Conservation (phyloP, 768 basidiomycete species). For the Neoboletus subvelutipes region DNA sequence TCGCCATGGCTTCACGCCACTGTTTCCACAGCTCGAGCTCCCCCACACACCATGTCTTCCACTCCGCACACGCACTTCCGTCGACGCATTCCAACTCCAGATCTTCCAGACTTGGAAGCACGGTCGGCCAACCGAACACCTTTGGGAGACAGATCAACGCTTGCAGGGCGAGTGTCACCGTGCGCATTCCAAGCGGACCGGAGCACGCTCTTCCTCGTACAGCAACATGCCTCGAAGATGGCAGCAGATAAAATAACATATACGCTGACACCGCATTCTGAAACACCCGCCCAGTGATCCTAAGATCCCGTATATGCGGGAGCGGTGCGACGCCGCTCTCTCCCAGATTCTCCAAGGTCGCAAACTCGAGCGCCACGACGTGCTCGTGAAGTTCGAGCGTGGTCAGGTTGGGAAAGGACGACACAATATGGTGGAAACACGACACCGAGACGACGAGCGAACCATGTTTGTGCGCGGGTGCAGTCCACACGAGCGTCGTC, state of each 20-base stretch:
- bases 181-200: slow-evolving; percentile 9
- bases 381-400: slow-evolving; percentile 20
- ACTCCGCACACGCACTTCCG: background rate
- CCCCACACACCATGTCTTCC: slow-evolving; percentile 7
- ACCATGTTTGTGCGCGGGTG: slow-evolving; percentile 4
- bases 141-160: slow-evolving; percentile 11
- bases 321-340: slow-evolving; percentile 6
- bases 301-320: slow-evolving; percentile 10
- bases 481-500: slow-evolving; percentile 26
- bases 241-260: slow-evolving; percentile 16
- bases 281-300: slow-evolving; percentile 13
- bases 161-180: slow-evolving; percentile 13
- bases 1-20: background rate
- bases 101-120: slow-evolving; percentile 13
- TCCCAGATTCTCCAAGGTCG: slow-evolving; percentile 1
- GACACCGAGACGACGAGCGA: slow-evolving; percentile 16
- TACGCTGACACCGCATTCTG: slow-evolving; percentile 13
- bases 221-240: slow-evolving; percentile 4
- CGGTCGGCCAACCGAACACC: slow-evolving; percentile 5
- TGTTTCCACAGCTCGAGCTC: slow-evolving; percentile 17
- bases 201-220: slow-evolving; percentile 16
- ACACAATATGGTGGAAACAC: slow-evolving; percentile 17
- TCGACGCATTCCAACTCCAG: slow-evolving; percentile 16
- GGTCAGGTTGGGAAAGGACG: slow-evolving; percentile 22
- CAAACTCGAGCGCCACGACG: slow-evolving; percentile 12